A percentile compares a stretch with the other conserved stretches of the same genome.
phyloP scores from a whole-genome alignment of 106 monocot genomes.

The Platanthera zijinensis region DNA sequence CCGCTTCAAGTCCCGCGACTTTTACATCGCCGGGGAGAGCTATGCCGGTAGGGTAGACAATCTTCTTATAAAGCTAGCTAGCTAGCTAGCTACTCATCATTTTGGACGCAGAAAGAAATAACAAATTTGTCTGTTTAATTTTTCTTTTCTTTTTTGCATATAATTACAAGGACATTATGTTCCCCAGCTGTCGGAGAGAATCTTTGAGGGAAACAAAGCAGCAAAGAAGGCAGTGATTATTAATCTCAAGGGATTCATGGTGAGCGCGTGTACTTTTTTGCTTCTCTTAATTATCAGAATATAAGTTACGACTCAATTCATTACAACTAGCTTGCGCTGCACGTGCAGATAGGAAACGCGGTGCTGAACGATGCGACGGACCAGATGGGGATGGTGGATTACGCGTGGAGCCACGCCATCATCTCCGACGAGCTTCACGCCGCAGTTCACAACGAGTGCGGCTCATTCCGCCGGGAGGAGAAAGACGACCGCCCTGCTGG shows the following conservation, averaged over 20 bases:
- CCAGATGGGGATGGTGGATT: slow-evolving; percentile 82
- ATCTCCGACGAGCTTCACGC: slow-evolving; percentile 79
- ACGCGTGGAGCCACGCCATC: slow-evolving; percentile 92
- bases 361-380: slow-evolving; percentile 86
- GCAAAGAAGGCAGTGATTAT: slow-evolving; percentile 32
- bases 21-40: slow-evolving; percentile 91
- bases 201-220: slow-evolving; percentile 60
- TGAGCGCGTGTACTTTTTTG: not conserved
- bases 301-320: not conserved
- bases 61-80: not conserved
- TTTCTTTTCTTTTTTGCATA: not conserved
- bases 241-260: slow-evolving; percentile 86
- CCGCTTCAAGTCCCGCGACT: slow-evolving; percentile 47
- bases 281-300: too few species aligned
- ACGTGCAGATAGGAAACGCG: slow-evolving; percentile 83
- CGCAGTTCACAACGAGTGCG: slow-evolving; percentile 39
- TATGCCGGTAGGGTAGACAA: slow-evolving; percentile 53
- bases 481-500: slow-evolving; percentile 4
- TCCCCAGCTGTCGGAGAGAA: slow-evolving; percentile 74
- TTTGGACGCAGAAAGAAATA: not conserved
- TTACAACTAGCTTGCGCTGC: not conserved
- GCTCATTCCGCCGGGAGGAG: slow-evolving; percentile 29
- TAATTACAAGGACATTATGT: slow-evolving; percentile 70
- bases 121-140: not conserved
- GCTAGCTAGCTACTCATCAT: not conserved